Conservation (phyloP, 2,329 filamentous ascomycete species). For the Fusarium circinatum region DNA sequence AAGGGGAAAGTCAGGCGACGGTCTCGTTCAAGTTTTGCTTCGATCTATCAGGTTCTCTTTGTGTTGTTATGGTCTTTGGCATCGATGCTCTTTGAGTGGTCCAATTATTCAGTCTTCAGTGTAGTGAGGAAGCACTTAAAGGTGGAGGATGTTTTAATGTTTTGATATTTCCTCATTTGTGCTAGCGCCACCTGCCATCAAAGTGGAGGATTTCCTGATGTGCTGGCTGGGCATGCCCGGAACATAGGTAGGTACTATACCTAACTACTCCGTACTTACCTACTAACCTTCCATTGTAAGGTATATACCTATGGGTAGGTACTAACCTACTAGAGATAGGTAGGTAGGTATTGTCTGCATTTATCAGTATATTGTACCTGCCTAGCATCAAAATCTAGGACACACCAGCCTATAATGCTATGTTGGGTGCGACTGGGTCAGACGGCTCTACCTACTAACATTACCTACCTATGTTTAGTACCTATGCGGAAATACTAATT, state of each 20-base stretch:
- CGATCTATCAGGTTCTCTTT: neutral
- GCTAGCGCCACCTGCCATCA: neutral
- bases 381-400: neutral
- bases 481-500: neutral
- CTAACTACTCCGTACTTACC: neutral
- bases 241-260: neutral
- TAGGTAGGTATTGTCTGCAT: neutral
- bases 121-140: neutral
- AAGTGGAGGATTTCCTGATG: neutral
- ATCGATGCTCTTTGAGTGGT: neutral
- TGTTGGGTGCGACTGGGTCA: neutral
- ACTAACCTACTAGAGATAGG: neutral
- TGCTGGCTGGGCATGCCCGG: neutral
- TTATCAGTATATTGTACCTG: neutral
- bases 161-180: constrained; percentile 19
- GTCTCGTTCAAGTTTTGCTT: neutral
- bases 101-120: neutral
- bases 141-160: constrained; percentile 10
- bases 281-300: neutral
- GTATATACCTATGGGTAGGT: neutral
- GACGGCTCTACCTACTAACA: neutral
- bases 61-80: neutral
- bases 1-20: neutral
- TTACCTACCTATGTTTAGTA: neutral
- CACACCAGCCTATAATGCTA: neutral